phyloP scores from a whole-genome alignment of 352 stramenopile genomes.

The Pythium apleroticum region DNA sequence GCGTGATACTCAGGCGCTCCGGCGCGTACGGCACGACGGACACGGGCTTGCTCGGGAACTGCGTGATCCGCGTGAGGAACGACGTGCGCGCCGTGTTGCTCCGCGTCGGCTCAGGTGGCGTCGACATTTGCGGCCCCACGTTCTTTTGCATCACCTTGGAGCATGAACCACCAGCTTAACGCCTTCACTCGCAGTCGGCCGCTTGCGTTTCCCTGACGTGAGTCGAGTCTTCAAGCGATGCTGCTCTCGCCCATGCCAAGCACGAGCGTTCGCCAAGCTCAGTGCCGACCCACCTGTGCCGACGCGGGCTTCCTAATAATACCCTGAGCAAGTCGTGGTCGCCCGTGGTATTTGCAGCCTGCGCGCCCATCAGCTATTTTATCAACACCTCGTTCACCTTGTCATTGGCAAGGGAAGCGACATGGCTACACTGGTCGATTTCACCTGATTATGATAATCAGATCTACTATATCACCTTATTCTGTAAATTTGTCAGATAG shows the following conservation, averaged over 20 bases:
- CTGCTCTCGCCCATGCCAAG: neutral
- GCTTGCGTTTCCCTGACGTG: neutral
- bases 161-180: neutral
- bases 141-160: neutral
- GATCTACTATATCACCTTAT: slow-evolving; percentile 6
- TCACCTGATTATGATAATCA: neutral
- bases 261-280: too few species aligned
- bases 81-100: slow-evolving; percentile 32
- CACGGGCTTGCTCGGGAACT: slow-evolving; percentile 43
- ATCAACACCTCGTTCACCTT: neutral
- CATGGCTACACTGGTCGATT: slow-evolving; percentile 11
- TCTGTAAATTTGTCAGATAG: neutral
- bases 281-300: neutral
- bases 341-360: neutral
- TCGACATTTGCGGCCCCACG: neutral
- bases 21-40: slow-evolving; percentile 65
- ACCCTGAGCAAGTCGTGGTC: neutral
- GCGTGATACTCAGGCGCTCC: slow-evolving; percentile 65
- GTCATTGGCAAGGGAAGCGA: too few species aligned
- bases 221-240: neutral
- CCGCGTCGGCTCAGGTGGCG: slow-evolving; percentile 7
- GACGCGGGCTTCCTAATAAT: neutral
- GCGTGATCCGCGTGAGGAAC: slow-evolving; percentile 48
- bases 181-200: too few species aligned
- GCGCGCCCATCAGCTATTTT: neutral